Evolutionary conservation across 1,284 basidiomycete genomes (phyloP).

Genomic region (Schizopora paradoxa): DNA sequence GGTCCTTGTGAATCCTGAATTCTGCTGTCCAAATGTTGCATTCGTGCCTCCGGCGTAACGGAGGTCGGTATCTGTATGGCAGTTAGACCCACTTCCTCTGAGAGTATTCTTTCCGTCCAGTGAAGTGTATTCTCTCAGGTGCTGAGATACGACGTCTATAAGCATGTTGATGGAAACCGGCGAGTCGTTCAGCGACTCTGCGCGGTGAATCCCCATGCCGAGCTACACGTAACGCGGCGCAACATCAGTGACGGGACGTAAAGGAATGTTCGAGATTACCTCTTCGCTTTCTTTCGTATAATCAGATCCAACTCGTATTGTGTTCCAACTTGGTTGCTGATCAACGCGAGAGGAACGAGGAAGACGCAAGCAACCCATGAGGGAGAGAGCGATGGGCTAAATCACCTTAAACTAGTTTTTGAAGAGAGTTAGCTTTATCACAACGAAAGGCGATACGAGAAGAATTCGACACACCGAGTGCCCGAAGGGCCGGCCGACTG

Average conservation of each 20-base stretch:
- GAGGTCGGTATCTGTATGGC: slow-evolving; percentile 80
- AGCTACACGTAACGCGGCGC: slow-evolving; percentile 56
- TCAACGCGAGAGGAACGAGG: slow-evolving; percentile 95
- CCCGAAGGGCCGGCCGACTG: no score
- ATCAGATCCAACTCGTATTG: slow-evolving; percentile 96
- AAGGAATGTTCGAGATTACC: slow-evolving; percentile 46
- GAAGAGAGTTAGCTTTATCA: no score
- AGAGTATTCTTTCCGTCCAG: no score
- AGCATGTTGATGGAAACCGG: slow-evolving; percentile 96
- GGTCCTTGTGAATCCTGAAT: slow-evolving; percentile 77
- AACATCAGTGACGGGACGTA: slow-evolving; percentile 14
- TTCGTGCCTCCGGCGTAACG: slow-evolving; percentile 94
- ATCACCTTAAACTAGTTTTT: no score
- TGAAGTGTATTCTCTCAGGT: slow-evolving; percentile 68
- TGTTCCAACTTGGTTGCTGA: slow-evolving; percentile 98
- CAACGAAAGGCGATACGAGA: no score
- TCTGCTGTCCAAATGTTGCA: slow-evolving; percentile 80
- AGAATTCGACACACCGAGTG: no score
- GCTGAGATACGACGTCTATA: slow-evolving; percentile 86
- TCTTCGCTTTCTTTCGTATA: slow-evolving; percentile 88
- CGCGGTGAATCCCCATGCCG: slow-evolving; percentile 88
- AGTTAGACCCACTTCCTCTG: slow-evolving; percentile 52
- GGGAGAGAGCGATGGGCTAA: no score
- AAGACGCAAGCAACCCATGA: no score
- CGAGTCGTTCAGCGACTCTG: slow-evolving; percentile 95